These are phyloP conservation scores for Porodaedalea pini DNA, from an alignment of 1,284 basidiomycete genomes.

Conservation along the genomic window DNA sequence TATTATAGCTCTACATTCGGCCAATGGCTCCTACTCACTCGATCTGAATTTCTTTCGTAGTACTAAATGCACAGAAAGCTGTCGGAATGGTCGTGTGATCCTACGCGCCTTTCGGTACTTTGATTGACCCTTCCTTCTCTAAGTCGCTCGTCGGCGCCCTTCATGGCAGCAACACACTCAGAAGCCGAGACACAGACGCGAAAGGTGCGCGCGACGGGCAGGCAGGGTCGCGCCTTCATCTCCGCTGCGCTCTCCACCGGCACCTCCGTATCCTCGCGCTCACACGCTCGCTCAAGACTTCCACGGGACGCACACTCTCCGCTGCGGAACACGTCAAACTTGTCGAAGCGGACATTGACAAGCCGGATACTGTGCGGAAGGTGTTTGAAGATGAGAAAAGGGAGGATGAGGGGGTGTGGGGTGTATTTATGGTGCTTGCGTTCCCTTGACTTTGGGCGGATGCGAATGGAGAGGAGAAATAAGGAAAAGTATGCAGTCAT, in stretches of 20 bases:
- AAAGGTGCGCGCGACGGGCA: constrained; percentile 38
- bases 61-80: too few relatives aligned
- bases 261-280: constrained; percentile 36
- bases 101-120: too few relatives aligned
- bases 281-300: constrained; percentile 35
- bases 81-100: too few relatives aligned
- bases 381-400: constrained; percentile 39
- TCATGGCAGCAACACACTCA: neutral
- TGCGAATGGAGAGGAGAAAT: constrained; percentile 37
- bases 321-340: constrained; percentile 31
- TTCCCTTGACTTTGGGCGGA: constrained; percentile 40
- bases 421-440: constrained; percentile 38
- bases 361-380: constrained; percentile 29
- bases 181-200: neutral
- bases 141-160: too few relatives aligned
- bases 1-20: too few relatives aligned
- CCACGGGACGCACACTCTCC: constrained; percentile 29
- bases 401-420: constrained; percentile 35
- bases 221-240: constrained; percentile 39
- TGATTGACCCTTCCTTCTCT: too few relatives aligned
- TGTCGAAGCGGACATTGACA: constrained; percentile 37
- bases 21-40: too few relatives aligned
- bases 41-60: too few relatives aligned
- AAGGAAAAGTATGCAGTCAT: constrained; percentile 35
- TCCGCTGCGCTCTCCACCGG: constrained; percentile 27